Base-by-base conservation (phyloP, 2,329 filamentous ascomycete species). In the Allantophomopsis lycopodina region DNA sequence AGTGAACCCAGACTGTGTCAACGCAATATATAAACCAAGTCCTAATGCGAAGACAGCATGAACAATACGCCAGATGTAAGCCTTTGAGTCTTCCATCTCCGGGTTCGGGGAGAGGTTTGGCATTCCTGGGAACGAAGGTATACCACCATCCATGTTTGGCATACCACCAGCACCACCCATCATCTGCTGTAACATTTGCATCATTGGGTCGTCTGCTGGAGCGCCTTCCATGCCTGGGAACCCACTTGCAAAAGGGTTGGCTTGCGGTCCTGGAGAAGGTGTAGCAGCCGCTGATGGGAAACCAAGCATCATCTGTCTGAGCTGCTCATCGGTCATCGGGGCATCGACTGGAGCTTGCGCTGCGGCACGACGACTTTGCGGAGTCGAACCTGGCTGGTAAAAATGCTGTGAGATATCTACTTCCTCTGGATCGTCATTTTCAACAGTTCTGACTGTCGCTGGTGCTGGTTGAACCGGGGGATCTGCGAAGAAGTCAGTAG, bases 171-270 rank as follows among this genome's bases (percentile, higher is more conserved):
- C 53, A 8, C 51, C 64, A 18, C 64, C 62, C 64, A 83, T 73
- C 67, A 87, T 75, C 58, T 86, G 79, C 52, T 80, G 73, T 58
- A 89, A 69, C 72, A 88, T 79, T 57, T 75, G 71, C 68, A 83
- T 68, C 71, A 83, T 79, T 11, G 76, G 76, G 51, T 83, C 79
- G n/a, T 76, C 59, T 32, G 51, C 41, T 39, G 56, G 55, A 14
- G 55, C 56, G 13, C 46, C 50, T 8, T 43, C 50, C 46, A 50
- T 48, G 7, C 52, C 53, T 30, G 50, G 48, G 20, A 53, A 49
- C 3, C 50, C 49, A 28, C 23, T 12, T 14, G 49, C 50, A 60
- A 59, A 49, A 49, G 60, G 48, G 60, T 51, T 49, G 18, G 41
- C 45, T 15, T 45, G 47, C 30, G 42, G 43, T 20, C 42, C 48